These are phyloP conservation scores for Colletotrichum plurivorum DNA, from an alignment of 2,329 filamentous ascomycete genomes.

Conservation along the genomic window DNA sequence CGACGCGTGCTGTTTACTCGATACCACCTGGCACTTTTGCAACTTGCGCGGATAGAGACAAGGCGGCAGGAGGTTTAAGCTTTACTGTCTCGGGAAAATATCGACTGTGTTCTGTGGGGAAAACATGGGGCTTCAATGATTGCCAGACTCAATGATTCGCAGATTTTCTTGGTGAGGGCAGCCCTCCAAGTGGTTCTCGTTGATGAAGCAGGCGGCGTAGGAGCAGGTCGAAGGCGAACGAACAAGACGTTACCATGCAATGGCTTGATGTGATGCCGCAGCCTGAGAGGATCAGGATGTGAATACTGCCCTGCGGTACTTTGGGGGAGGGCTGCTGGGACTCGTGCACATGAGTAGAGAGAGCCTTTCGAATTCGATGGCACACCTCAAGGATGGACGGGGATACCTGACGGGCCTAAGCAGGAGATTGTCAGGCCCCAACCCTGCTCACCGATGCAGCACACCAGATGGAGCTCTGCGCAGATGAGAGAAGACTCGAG, in stretches of 20 bases:
- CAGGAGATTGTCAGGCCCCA: slow-evolving; percentile 29
- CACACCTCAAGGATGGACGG: slow-evolving; percentile 21
- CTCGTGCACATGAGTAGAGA: no score
- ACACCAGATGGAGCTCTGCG: slow-evolving; percentile 13
- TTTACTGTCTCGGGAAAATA: slow-evolving; percentile 26
- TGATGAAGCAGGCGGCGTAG: slow-evolving; percentile 3
- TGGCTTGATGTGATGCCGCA: slow-evolving; percentile 8
- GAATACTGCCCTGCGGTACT: slow-evolving; percentile 6
- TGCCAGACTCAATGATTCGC: slow-evolving; percentile 12
- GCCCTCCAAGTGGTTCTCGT: not conserved
- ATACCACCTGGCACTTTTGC: not conserved
- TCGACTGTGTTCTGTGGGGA: slow-evolving; percentile 29
- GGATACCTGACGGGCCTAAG: slow-evolving; percentile 28
- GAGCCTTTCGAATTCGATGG: not conserved
- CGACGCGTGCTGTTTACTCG: slow-evolving; percentile 6
- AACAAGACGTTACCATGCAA: not conserved
- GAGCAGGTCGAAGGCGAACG: not conserved
- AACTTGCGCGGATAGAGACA: slow-evolving; percentile 1
- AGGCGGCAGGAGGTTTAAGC: slow-evolving; percentile 23
- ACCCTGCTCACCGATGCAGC: slow-evolving; percentile 32
- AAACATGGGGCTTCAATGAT: slow-evolving; percentile 10
- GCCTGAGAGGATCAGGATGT: not conserved
- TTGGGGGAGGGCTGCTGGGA: slow-evolving; percentile 2
- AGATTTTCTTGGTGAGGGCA: slow-evolving; percentile 1
- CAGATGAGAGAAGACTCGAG: slow-evolving; percentile 15